phyloP scores from a whole-genome alignment of 176 grass and related monocot species.

The Rhynchospora pubera region DNA sequence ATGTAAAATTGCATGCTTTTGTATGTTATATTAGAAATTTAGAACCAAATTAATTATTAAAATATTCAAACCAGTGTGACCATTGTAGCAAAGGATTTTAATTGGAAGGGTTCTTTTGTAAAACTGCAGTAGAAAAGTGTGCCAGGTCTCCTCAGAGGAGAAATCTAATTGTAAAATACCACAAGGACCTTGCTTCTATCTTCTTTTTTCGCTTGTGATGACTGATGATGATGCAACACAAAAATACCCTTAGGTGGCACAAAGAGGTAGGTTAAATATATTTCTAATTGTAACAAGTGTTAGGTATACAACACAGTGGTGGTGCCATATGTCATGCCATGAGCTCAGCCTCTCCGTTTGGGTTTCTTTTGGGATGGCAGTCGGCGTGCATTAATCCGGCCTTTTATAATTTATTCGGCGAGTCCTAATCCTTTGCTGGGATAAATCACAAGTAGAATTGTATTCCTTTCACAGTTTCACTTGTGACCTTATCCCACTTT shows the following conservation, averaged over 20 bases:
- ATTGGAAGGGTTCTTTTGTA: background rate
- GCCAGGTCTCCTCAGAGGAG: background rate
- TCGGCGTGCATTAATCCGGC: background rate
- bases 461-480: background rate
- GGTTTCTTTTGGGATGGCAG: background rate
- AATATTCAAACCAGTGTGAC: background rate
- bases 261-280: background rate
- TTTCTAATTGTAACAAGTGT: background rate
- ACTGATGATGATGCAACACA: background rate
- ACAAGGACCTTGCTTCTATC: background rate
- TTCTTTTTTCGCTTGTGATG: background rate
- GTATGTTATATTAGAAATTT: background rate
- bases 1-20: background rate
- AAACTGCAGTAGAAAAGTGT: background rate
- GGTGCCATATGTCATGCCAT: slow-evolving; percentile 1
- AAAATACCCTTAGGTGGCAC: background rate
- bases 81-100: background rate
- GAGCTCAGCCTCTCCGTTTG: background rate
- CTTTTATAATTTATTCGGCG: background rate
- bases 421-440: background rate
- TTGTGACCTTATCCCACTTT: background rate
- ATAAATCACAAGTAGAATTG: background rate
- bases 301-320: background rate
- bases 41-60: background rate
- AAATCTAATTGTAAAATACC: background rate